A percentile compares a stretch with the other conserved stretches of the same genome.
Evolutionary conservation across 495 filamentous ascomycete genomes (phyloP).

Genomic region (Neurospora sp.): DNA sequence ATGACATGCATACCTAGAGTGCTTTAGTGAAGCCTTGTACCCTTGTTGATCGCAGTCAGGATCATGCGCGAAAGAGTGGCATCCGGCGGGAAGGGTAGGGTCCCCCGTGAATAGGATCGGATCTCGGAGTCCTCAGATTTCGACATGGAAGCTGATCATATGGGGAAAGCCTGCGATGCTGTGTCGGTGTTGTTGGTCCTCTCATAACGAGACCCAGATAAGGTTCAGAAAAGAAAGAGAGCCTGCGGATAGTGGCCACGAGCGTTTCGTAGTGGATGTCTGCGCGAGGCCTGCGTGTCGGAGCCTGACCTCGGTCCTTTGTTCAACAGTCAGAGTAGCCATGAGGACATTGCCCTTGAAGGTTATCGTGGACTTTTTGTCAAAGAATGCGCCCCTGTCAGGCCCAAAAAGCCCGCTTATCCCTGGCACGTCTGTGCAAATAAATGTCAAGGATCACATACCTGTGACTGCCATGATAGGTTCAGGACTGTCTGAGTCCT

Average conservation of each 20-base stretch:
- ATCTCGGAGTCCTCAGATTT: conserved; percentile 21
- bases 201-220: background rate
- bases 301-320: background rate
- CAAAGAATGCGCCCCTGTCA: conserved; percentile 16
- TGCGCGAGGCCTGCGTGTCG: background rate
- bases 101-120: conserved; percentile 24
- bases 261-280: background rate
- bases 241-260: background rate
- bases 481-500: conserved; percentile 9
- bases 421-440: conserved; percentile 11
- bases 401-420: conserved; percentile 5
- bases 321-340: conserved; percentile 1
- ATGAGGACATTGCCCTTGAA: conserved; percentile 6
- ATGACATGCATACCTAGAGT: background rate
- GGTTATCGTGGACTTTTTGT: conserved; percentile 6
- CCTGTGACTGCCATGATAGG: conserved; percentile 7
- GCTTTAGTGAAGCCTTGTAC: conserved; percentile 5
- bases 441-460: conserved; percentile 14
- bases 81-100: conserved; percentile 20
- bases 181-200: background rate
- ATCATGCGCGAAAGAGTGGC: conserved; percentile 25
- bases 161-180: background rate
- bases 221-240: background rate
- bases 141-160: conserved; percentile 25
- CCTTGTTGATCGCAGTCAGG: conserved; percentile 17